These are phyloP conservation scores for Melanogaster broomeanus DNA, from an alignment of 768 basidiomycete genomes.

Conservation along the genomic window DNA sequence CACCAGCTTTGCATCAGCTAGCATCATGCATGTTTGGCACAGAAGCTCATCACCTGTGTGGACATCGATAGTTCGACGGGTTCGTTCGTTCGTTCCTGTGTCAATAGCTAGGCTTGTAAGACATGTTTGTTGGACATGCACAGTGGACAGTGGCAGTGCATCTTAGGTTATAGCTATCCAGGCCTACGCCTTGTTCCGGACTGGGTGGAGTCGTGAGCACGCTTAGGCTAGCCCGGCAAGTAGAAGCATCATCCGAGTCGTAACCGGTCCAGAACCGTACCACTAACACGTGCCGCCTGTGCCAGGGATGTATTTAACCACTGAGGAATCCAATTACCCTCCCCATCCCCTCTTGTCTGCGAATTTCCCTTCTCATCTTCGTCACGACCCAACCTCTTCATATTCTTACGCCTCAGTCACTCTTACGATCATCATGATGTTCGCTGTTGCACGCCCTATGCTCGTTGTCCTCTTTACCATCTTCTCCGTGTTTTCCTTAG, in stretches of 20 bases:
- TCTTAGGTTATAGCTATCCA: too few species aligned
- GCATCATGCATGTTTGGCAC: neutral
- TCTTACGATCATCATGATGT: slow-evolving; percentile 22
- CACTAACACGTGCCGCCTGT: neutral
- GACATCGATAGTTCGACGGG: neutral
- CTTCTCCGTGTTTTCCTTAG: slow-evolving; percentile 26
- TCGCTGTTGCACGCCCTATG: slow-evolving; percentile 3
- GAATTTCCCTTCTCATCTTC: neutral
- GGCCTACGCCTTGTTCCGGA: too few species aligned
- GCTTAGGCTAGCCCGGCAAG: too few species aligned
- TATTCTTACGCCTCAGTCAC: neutral
- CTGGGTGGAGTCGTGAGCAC: too few species aligned
- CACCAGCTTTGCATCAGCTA: neutral
- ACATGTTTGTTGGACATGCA: too few species aligned
- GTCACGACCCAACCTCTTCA: neutral
- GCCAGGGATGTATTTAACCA: slow-evolving; percentile 16
- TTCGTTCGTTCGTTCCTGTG: neutral
- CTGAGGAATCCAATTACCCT: neutral
- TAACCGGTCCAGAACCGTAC: too few species aligned
- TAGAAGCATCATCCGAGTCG: too few species aligned
- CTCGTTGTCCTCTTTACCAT: slow-evolving; percentile 14
- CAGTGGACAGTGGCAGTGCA: too few species aligned
- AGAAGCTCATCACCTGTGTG: slow-evolving; percentile 1
- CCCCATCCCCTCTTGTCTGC: neutral
- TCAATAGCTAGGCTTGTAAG: too few species aligned